These are phyloP conservation scores for Aspergillus calidoustus DNA, from an alignment of 2,329 filamentous ascomycete genomes.

Conservation along the genomic window DNA sequence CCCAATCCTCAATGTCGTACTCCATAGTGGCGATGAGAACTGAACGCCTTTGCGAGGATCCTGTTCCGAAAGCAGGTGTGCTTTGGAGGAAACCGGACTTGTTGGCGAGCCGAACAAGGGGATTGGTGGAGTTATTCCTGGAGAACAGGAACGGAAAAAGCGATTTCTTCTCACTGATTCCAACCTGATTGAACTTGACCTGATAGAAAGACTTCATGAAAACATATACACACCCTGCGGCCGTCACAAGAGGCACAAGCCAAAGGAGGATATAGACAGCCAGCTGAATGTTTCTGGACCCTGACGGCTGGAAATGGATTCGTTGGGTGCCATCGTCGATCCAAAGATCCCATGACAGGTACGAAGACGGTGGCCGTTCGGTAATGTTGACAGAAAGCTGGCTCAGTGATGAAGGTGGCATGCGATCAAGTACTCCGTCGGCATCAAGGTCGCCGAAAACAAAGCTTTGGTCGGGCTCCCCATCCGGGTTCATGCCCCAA, in stretches of 20 bases:
- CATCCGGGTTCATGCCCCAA: slow-evolving; percentile 69
- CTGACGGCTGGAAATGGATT: slow-evolving; percentile 58
- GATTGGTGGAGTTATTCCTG: slow-evolving; percentile 40
- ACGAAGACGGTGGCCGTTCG: slow-evolving; percentile 57
- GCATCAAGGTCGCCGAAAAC: slow-evolving; percentile 66
- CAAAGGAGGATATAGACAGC: slow-evolving; percentile 59
- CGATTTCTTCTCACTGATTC: slow-evolving; percentile 56
- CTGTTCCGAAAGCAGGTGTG: slow-evolving; percentile 38
- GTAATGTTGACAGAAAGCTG: slow-evolving; percentile 64
- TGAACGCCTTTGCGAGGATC: slow-evolving; percentile 51
- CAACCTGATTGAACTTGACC: slow-evolving; percentile 66
- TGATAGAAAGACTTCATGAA: slow-evolving; percentile 67
- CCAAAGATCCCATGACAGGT: slow-evolving; percentile 60
- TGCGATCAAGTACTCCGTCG: slow-evolving; percentile 64
- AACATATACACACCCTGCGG: slow-evolving; percentile 55
- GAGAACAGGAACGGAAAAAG: slow-evolving; percentile 44
- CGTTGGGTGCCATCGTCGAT: slow-evolving; percentile 60
- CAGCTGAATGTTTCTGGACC: slow-evolving; percentile 60
- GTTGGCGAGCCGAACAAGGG: slow-evolving; percentile 40
- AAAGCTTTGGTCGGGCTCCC: slow-evolving; percentile 62
- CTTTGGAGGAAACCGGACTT: slow-evolving; percentile 45
- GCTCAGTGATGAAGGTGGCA: slow-evolving; percentile 63
- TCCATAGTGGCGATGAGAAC: slow-evolving; percentile 73
- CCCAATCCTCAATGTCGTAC: slow-evolving; percentile 73
- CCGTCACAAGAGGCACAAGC: slow-evolving; percentile 58